Evolutionary conservation across 2,329 filamentous ascomycete genomes (phyloP), one percentile per base, ranked within the genome.

Genomic region (Pyricularia sp.): DNA sequence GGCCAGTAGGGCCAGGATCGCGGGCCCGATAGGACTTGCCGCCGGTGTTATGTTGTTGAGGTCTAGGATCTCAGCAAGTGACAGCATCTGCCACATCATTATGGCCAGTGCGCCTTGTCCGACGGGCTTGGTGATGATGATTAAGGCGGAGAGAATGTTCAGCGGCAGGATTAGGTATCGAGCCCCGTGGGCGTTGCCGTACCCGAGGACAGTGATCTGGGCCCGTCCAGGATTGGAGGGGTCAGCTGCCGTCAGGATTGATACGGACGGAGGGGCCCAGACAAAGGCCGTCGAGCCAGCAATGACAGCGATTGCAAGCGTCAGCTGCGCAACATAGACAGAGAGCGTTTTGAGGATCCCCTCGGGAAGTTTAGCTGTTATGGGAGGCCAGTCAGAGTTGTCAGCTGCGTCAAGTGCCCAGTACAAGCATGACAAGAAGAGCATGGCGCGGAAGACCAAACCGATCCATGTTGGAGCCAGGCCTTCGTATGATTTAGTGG

Each of bases 61-160:
- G 76, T 91, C 86, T 65, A 90, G 77, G 71, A 90, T 82, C 76
- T 91, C 87, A 70, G 85, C 77, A n/a, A 91, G 85, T 12, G 92
- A 93, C 70, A 99, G 87, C 63, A 97, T 89, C 79, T 97, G 94
- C 88, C 94, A 94, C 70, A 93, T 82, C 78, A 95, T 88, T 67
- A 98, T 83, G 9, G 88, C 91, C 67, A 98, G 86, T 0, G 93
- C 89, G 66, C 93, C 94, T 69, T 90, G 89, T 67, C 95, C 95
- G 92, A 99, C 96, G 20, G 95, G 95, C 78, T 98, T 98, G 71
- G 94, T 91, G 30, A 98, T 85, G 9, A 97, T 84, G 68, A 93
- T 86, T 69, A 93, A 87, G 0, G 89, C 91, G 10, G 92, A 84
- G 30, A 92, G 84, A 78, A 96, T 88, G 76, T 94, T 93, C 72